Base-by-base conservation (phyloP, 352 stramenopile species). In the Globisporangium cederbergense region DNA sequence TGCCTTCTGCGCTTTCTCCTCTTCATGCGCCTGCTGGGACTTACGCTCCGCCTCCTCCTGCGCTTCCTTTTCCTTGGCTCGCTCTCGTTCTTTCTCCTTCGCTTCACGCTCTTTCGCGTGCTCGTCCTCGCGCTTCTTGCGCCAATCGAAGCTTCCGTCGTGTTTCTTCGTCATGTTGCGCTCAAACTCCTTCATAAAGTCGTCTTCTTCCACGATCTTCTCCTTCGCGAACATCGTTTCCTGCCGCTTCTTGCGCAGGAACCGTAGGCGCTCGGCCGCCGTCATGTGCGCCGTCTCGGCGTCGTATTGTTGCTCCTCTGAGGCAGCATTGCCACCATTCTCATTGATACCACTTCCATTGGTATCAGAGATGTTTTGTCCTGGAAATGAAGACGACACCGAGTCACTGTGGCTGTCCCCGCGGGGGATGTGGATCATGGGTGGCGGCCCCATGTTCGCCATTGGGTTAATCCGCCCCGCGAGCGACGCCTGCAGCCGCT, bases 91-190 rank as follows among this genome's bases (percentile, higher is more conserved):
- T 36, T 8, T 36, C 42, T 56, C 67, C 42, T 75, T 49, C 47
- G 32, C 46, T 45, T 65, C 30, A 8, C 40, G 46, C 25, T 34
- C 13, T 8, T 64, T 42, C 45, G 28, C 58, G 8, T 60, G 28
- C 50, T 72, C 46, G 2, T 42, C 22, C 16, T 64, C 55, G 8
- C 60, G 60, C 49, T 66, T 66, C 51, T 28, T 57, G 30, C 62
- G 53, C 62, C 56, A 63, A 46, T 63, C 56, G n/a, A 38, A 7
- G 16, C 60, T 72, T 2, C 42, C 63, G 14, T 55, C 62, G 20
- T 81, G 72, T 47, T 89, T 91, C 58, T 88, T 89, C 70, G 86
- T 83, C 81, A 88, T 86, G 58, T 91, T 91, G 14, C 63, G 79
- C 30, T 72, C 75, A 43, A 88, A 77, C 61, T 91, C 81, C 10